Evolutionary conservation across 192 early-diverging fungal species (phyloP).

Genomic region (Podila epicladia): DNA sequence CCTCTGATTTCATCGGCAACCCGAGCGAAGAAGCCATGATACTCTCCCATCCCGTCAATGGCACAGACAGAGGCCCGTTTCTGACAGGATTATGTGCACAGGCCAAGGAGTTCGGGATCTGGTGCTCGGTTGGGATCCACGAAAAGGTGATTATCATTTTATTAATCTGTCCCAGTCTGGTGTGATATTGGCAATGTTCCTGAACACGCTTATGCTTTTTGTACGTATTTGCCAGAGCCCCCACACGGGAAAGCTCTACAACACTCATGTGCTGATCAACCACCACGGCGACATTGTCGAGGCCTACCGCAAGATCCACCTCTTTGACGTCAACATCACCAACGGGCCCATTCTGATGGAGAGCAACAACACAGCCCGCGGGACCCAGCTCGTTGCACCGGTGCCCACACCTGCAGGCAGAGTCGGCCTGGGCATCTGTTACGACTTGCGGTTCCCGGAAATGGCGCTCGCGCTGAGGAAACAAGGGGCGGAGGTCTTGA

Average conservation of each 20-base stretch:
- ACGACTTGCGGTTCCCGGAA: slow-evolving; percentile 87
- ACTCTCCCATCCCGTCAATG: slow-evolving; percentile 59
- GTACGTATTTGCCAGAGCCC: slow-evolving; percentile 17
- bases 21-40: slow-evolving; percentile 55
- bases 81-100: slow-evolving; percentile 66
- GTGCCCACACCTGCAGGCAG: slow-evolving; percentile 64
- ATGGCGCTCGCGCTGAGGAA: slow-evolving; percentile 64
- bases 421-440: slow-evolving; percentile 75
- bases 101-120: slow-evolving; percentile 68
- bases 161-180: background rate
- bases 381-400: slow-evolving; percentile 48
- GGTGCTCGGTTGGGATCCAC: slow-evolving; percentile 85
- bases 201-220: background rate
- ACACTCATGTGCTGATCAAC: slow-evolving; percentile 76
- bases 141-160: slow-evolving; percentile 55
- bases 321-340: slow-evolving; percentile 78
- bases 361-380: slow-evolving; percentile 51
- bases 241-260: slow-evolving; percentile 55
- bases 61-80: slow-evolving; percentile 54
- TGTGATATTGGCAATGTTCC: background rate
- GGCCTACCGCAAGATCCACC: slow-evolving; percentile 80
- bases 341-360: slow-evolving; percentile 61
- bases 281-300: slow-evolving; percentile 63
- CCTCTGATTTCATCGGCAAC: slow-evolving; percentile 82
- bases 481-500: slow-evolving; percentile 74